These are phyloP conservation scores for Lavandula angustifolia DNA, from an alignment of 257 asterid species.

Conservation along the genomic window DNA sequence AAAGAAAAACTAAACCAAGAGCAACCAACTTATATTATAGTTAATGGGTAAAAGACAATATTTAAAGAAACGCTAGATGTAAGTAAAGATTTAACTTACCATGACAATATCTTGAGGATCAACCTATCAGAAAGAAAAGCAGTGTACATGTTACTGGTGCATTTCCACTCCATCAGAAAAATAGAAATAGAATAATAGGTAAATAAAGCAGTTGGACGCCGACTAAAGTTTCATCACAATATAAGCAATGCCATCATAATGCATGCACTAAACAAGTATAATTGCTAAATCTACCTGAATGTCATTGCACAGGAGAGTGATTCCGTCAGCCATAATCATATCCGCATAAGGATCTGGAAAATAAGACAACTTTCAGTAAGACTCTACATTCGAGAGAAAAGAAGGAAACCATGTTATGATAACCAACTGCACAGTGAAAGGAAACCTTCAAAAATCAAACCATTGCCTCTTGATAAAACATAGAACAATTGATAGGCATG, in stretches of 20 bases:
- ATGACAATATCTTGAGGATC: slow-evolving; percentile 96
- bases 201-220: not conserved
- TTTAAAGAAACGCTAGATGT: slow-evolving; percentile 1
- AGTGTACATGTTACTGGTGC: slow-evolving; percentile 20
- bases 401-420: slow-evolving; percentile 2
- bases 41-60: slow-evolving; percentile 20
- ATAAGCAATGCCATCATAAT: slow-evolving; percentile 12
- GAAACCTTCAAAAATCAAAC: slow-evolving; percentile 9
- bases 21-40: slow-evolving; percentile 19
- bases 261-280: slow-evolving; percentile 10
- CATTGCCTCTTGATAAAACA: slow-evolving; percentile 7
- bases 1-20: slow-evolving; percentile 21
- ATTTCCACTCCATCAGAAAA: slow-evolving; percentile 4
- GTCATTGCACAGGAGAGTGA: slow-evolving; percentile 58
- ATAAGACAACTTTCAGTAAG: slow-evolving; percentile 27
- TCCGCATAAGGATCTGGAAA: slow-evolving; percentile 60
- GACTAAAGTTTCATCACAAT: slow-evolving; percentile 9
- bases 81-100: slow-evolving; percentile 55
- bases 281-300: slow-evolving; percentile 50
- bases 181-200: slow-evolving; percentile 1
- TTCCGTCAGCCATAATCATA: slow-evolving; percentile 69
- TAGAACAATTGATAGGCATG: not conserved
- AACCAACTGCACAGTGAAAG: not conserved
- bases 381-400: slow-evolving; percentile 18
- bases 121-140: slow-evolving; percentile 56